phyloP scores from a whole-genome alignment of 352 stramenopile species.

The Globisporangium iwayamae region DNA sequence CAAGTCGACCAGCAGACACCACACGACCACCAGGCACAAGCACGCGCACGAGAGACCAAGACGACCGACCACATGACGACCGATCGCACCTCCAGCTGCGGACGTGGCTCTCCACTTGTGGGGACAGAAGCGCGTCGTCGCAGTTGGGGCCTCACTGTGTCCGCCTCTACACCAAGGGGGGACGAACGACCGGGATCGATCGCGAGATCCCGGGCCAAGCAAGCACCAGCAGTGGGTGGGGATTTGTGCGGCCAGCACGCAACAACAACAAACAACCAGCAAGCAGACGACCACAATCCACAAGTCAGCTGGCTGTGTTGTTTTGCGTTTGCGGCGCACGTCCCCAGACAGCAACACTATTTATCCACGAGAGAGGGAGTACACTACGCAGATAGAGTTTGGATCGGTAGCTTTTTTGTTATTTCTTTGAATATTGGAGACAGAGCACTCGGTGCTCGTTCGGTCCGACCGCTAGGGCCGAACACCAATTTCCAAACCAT shows the following conservation, averaged over 20 bases:
- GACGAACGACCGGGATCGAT: slow-evolving; percentile 11
- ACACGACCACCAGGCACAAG: background rate
- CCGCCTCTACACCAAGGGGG: no score
- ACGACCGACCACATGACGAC: slow-evolving; percentile 7
- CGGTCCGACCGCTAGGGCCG: slow-evolving; percentile 17
- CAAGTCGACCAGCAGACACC: slow-evolving; percentile 6
- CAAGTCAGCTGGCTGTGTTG: background rate
- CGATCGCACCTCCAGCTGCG: slow-evolving; percentile 6
- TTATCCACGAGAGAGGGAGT: slow-evolving; percentile 4
- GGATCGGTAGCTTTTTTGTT: slow-evolving; percentile 1
- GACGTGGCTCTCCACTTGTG: slow-evolving; percentile 1
- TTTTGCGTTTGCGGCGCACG: background rate
- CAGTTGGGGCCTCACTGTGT: slow-evolving; percentile 12
- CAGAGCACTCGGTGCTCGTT: background rate
- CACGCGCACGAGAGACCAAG: background rate
- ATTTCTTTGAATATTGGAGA: slow-evolving; percentile 7
- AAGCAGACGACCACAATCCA: background rate
- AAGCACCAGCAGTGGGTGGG: slow-evolving; percentile 6
- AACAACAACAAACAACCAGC: background rate
- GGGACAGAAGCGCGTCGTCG: background rate
- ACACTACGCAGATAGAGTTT: slow-evolving; percentile 12
- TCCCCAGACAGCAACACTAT: slow-evolving; percentile 2
- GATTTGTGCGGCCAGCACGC: background rate
- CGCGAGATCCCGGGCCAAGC: slow-evolving; percentile 7
- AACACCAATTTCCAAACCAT: background rate